Evolutionary conservation across 108 stramenopile genomes (phyloP).

Genomic region (Aureococcus anophagefferens): DNA sequence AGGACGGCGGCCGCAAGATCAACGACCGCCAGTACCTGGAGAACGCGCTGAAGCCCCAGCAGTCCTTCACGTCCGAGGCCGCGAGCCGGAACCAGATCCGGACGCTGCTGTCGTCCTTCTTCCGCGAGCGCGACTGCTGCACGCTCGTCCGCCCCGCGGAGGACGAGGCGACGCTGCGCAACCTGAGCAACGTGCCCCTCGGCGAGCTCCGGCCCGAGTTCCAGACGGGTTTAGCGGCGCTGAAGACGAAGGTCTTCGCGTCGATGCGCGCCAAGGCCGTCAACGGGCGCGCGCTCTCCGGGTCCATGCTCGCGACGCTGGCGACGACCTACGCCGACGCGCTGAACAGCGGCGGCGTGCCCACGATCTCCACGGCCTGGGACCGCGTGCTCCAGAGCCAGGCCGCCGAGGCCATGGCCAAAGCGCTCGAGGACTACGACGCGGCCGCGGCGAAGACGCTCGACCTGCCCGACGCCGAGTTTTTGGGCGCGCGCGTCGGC

Average conservation of each 20-base stretch:
- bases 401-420: slow-evolving; percentile 3
- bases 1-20: slow-evolving; percentile 7
- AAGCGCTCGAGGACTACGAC: slow-evolving; percentile 2
- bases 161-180: slow-evolving; percentile 10
- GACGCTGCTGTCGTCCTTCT: slow-evolving; percentile 2
- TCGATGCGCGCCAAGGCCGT: slow-evolving; percentile 10
- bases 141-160: slow-evolving; percentile 22
- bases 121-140: slow-evolving; percentile 20
- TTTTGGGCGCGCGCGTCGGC: background rate
- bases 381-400: slow-evolving; percentile 16
- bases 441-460: background rate
- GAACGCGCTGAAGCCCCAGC: slow-evolving; percentile 9
- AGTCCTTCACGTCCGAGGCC: background rate
- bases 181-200: slow-evolving; percentile 1
- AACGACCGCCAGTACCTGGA: slow-evolving; percentile 14
- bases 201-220: slow-evolving; percentile 18
- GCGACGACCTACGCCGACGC: slow-evolving; percentile 11
- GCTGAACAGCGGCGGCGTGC: slow-evolving; percentile 14
- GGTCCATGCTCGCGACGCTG: slow-evolving; percentile 19
- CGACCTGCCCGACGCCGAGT: background rate
- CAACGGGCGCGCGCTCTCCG: slow-evolving; percentile 11
- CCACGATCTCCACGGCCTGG: slow-evolving; percentile 24
- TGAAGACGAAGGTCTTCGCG: slow-evolving; percentile 1
- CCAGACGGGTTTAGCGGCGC: slow-evolving; percentile 2
- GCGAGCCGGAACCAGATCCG: slow-evolving; percentile 8